Evolutionary conservation across 2,329 filamentous ascomycete species (phyloP), one percentile per base, ranked within the genome.

Genomic region (Pseudogymnoascus sp.): DNA sequence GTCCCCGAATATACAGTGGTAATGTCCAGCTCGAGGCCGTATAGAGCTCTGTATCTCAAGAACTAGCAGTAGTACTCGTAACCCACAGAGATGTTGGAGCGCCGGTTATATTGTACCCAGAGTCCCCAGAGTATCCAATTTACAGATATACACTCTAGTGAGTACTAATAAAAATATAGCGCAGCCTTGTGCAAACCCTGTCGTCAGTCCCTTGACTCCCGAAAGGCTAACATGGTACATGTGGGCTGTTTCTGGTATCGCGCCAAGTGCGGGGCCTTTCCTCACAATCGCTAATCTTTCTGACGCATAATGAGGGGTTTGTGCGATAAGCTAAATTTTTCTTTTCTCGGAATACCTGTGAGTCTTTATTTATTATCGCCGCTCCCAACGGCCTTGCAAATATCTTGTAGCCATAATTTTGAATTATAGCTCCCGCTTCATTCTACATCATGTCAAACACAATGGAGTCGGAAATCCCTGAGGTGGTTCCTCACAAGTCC

Each of bases 401-500:
- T 31, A 27, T 42, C 21, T 83, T 83, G 80, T 80, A 82, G 77
- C 78, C 75, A 73, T 74, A 76, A 72, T 76, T 77, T 55, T 55
- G 21, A 33, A 55, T 55, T 21, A 55, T 21, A 55, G 48, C 48
- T 55, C 15, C 10, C 10, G 10, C 48, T 55, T 55, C 27, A 33
- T 55, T 55, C n/a, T n/a, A 55, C 48, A 55, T 55, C 48, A 55
- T 55, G 48, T 9, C 48, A 18, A 55, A 55, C 48, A 13, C 25
- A 27, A 33, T 13, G 5, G 59, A 60, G n/a, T 35, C 55, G 7
- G 36, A 60, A 35, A 18, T 39, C 5, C 27, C 61, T 13, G 67
- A 67, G 59, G 71, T 69, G 59, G 70, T 70, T 66, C 74, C 74
- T 71, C 74, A 76, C 64, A 72, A 70, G 63, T 70, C 65, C 65